Evolutionary conservation across 192 early-diverging fungal genomes (phyloP), one percentile per base, ranked within the genome.

Genomic region (Coemansia sp.): DNA sequence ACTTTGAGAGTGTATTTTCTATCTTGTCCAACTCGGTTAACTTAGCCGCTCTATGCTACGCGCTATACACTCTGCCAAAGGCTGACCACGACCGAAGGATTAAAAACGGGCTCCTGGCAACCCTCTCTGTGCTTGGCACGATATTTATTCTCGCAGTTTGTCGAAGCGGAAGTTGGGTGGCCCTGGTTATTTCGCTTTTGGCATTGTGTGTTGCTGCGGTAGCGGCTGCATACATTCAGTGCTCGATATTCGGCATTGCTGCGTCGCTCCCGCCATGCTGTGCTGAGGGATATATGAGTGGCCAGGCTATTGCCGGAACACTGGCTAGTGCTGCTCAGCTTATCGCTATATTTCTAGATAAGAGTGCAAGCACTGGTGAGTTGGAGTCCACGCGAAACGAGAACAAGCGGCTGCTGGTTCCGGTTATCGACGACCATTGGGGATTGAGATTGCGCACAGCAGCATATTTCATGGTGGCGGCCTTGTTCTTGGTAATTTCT

Each of bases 1-100:
- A 79, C 70, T 93, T 93, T 74, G 89, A 91, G 66, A 92, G 89
- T 67, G 88, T 90, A 66, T 93, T 93, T 65, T 89, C 88, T 3
- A 68, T 86, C 17, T 74, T 79, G 21, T 90, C 85, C 65, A 91
- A 85, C 70, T 61, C 64, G 3, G 74, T 79, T 44, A 91, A 89
- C 71, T 63, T 93, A 29, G 50, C 83, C 1, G 82, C 74, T 5
- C 84, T 91, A 45, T 72, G 86, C 63, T 73, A 68, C 46, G 75
- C 80, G 53, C 66, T 83, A 13, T 83, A 72, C 63, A 81, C 78
- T 0, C 83, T 75, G 68, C 64, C 79, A 6, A 72, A 72, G 45
- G 80, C 80, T 10, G 60, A 77, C 69, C 68, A 77, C 41, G 74
- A 74, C 63, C 42, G 54, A 33, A 59, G 83, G 19, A 78, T 85